Evolutionary conservation across 345 rosid species (phyloP).

Genomic region (Eucalyptus caleyi): DNA sequence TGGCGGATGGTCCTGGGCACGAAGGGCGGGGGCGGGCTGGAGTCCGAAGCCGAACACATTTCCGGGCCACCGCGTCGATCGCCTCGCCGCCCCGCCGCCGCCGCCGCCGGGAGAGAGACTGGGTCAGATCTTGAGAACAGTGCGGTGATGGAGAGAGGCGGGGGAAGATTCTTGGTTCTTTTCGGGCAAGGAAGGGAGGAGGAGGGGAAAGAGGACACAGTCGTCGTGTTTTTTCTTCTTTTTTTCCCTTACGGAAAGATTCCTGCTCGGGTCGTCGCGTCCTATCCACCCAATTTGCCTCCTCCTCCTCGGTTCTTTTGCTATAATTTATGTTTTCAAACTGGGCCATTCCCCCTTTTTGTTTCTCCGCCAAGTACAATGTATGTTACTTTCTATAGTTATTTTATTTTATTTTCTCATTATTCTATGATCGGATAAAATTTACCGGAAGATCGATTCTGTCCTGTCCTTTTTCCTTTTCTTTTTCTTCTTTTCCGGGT

Average conservation of each 20-base stretch:
- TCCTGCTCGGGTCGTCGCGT: neutral
- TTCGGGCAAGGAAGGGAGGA: neutral
- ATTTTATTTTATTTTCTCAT: neutral
- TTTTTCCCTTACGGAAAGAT: neutral
- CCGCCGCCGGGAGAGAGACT: neutral
- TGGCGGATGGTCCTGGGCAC: slow-evolving; percentile 41
- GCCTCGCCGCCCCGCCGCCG: neutral
- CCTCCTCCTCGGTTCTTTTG: neutral
- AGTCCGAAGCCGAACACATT: neutral
- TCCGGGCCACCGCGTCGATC: neutral
- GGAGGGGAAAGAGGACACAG: neutral
- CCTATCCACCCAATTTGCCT: neutral
- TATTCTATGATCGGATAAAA: neutral
- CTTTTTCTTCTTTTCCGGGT: neutral
- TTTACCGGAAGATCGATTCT: neutral
- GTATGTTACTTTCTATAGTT: neutral
- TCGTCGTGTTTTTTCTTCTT: neutral
- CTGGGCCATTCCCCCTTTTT: neutral
- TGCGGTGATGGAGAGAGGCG: neutral
- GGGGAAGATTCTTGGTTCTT: neutral
- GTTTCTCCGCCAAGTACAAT: neutral
- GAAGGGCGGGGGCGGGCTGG: neutral
- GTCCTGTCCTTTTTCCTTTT: neutral
- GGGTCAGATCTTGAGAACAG: neutral
- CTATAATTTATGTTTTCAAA: neutral